A percentile compares a stretch with the other conserved stretches of the same genome.
Conservation (phyloP, 2,329 filamentous ascomycete genomes). For the Penicillium brasilianum region DNA sequence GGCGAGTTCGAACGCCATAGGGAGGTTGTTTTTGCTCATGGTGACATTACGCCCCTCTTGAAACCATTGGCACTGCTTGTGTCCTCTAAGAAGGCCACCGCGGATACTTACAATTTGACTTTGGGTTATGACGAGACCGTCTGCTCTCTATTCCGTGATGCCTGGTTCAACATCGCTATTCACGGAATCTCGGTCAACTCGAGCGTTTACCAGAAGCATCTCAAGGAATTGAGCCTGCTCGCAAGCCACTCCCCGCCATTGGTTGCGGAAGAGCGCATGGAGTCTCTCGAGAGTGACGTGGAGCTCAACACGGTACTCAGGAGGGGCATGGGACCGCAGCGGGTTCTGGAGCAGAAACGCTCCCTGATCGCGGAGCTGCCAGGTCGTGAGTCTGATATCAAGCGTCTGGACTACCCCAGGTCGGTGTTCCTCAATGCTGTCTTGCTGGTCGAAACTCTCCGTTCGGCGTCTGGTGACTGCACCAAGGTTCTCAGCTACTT, state of each 20-base stretch:
- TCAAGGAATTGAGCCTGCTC: conserved; percentile 79
- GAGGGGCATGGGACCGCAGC: conserved; percentile 77
- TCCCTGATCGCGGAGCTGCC: conserved; percentile 75
- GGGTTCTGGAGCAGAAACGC: conserved; percentile 77
- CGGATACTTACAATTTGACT: conserved; percentile 32
- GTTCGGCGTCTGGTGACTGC: conserved; percentile 85
- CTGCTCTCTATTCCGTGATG: conserved; percentile 78
- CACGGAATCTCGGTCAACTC: conserved; percentile 85
- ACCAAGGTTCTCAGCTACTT: conserved; percentile 91
- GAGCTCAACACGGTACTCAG: conserved; percentile 93
- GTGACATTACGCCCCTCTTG: conserved; percentile 85
- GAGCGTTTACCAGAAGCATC: conserved; percentile 71
- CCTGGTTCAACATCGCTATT: conserved; percentile 97
- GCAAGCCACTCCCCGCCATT: conserved; percentile 86
- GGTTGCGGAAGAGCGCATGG: conserved; percentile 84
- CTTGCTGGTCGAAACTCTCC: conserved; percentile 84
- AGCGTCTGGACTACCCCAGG: conserved; percentile 82
- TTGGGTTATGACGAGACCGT: conserved; percentile 66
- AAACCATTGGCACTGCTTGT: conserved; percentile 87
- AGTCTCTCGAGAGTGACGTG: conserved; percentile 93
- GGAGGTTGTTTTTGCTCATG: conserved; percentile 80
- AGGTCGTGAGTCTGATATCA: conserved; percentile 76
- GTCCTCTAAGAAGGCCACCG: conserved; percentile 51
- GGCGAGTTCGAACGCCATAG: conserved; percentile 71
- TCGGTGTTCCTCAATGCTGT: conserved; percentile 90